Base-by-base conservation (phyloP, 2,329 filamentous ascomycete genomes). In the Geoglossum cookeanum region DNA sequence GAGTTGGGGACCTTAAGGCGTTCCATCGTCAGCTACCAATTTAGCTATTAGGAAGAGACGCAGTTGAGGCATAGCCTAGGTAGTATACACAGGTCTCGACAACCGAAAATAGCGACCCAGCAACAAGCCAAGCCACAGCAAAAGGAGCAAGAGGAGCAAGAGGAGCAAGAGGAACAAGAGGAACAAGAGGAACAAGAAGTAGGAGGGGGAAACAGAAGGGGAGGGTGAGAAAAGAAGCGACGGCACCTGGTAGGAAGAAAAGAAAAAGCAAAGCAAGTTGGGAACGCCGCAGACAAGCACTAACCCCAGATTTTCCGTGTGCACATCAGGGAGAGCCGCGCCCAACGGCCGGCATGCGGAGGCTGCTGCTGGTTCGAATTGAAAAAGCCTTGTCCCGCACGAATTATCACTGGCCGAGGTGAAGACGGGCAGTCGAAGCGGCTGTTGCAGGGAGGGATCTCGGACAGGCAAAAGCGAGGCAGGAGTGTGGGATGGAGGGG, bases 241-340 rank as follows among this genome's bases (percentile, higher is more conserved):
- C n/a, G 42, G 42, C 49, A 53, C 22, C 49, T 53, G 22, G 49
- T 8, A 53, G 30, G 49, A 53, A 35, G 49, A 53, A 37, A 53
- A 53, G 15, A 53, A 53, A 53, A 53, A 53, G 49, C 30, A 53
- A 53, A 53, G 17, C 49, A 53, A 22, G 7, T 35, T 15, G 30
- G 30, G 17, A 7, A 53, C 27, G 30, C 49, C n/a, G 49, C 49
- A 53, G 4, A 53, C 29, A 37, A 35, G 17, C 33, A 53, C 49
- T 53, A 35, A 53, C 49, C 49, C 49, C 49, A 53, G 49, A 53
- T 53, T 53, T 37, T 53, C 49, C 49, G 17, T 53, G 49, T 35
- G 30, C 49, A 53, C 49, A 53, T 53, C 49, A 53, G 49, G 30
- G 49, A 53, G 49, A 53, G 49, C 49, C 49, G 30, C 27, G 49